Evolutionary conservation across 306 rosid genomes (phyloP).

Genomic region (Ceratonia siliqua): DNA sequence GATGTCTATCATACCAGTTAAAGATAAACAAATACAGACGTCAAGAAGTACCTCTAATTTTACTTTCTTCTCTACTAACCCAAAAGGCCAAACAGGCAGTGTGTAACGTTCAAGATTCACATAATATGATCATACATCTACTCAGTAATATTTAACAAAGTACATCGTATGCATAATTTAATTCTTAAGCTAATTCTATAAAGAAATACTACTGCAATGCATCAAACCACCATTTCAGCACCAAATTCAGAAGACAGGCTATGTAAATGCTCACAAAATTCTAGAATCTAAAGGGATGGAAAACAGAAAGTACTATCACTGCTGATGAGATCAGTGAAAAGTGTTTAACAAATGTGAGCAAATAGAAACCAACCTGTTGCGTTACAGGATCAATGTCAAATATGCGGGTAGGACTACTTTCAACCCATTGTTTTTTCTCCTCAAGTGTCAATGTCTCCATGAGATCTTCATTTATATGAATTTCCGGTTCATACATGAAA

Average conservation of each 20-base stretch:
- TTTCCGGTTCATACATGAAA: constrained; percentile 92
- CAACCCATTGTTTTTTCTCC: constrained; percentile 85
- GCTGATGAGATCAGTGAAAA: neutral
- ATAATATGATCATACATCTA: neutral
- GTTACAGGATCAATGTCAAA: constrained; percentile 76
- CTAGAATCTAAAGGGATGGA: neutral
- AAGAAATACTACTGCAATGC: neutral
- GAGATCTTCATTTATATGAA: constrained; percentile 84
- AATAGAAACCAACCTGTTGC: constrained; percentile 63
- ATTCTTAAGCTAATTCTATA: neutral
- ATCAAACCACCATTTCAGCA: constrained; percentile 2
- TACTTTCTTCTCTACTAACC: constrained; percentile 17
- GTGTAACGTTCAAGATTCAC: neutral
- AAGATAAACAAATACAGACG: neutral
- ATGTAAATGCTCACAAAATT: neutral
- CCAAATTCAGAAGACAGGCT: neutral
- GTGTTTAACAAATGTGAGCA: neutral
- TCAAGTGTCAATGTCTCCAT: constrained; percentile 82
- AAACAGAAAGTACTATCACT: neutral
- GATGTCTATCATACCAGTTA: constrained; percentile 11
- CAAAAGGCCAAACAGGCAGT: neutral
- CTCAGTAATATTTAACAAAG: neutral
- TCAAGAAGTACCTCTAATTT: constrained; percentile 1
- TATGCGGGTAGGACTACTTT: constrained; percentile 85
- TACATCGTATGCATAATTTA: neutral